Evolutionary conservation across 192 early-diverging fungal genomes (phyloP), one percentile per base, ranked within the genome.

Genomic region (Irineochytrium annulatum): DNA sequence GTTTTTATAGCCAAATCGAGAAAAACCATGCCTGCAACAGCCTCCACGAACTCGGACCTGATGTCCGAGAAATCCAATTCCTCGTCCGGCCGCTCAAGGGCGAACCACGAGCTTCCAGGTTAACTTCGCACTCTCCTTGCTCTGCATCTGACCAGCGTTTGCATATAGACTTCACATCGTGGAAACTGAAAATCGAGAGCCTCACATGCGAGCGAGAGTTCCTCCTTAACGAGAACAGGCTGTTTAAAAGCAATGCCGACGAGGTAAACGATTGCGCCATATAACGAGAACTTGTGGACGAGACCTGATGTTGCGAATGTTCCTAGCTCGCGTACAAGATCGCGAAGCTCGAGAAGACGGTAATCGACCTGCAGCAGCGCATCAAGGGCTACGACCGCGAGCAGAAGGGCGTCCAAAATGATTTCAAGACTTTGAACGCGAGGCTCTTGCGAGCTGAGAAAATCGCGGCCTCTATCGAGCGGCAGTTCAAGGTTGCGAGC

Each of bases 161-260:
- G 19, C 22, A 55, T 13, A n/a, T 41, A 57, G 74, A 80, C 49
- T 65, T 77, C 52, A 61, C 70, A 51, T 57, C 74, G 3, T 72
- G 68, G 74, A 70, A 73, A 8, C 65, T 80, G 43, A 77, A 76
- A 64, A 70, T 80, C 55, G 74, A 80, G n/a, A 67, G 57, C 32
- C 67, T 80, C 3, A 67, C 69, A 0, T 63, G 32, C n/a, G 78
- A 80, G 55, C 60, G 68, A 34, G 43, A 52, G 3, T 80, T 66
- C 57, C 49, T 80, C 31, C n/a, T 55, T 19, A 65, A 74, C 43
- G 78, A 80, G 45, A 74, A 72, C 39, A 39, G 37, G 14, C 48
- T 70, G 45, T 55, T 77, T 0, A 63, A 68, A 24, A 22, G 39
- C 13, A 11, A 58, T 33, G 34, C 66, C 2, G 64, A 68, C 33